Evolutionary conservation across 371 early-diverging fungal species (phyloP), one percentile per base, ranked within the genome.

Genomic region (Batrachochytrium dendrobatidis): DNA sequence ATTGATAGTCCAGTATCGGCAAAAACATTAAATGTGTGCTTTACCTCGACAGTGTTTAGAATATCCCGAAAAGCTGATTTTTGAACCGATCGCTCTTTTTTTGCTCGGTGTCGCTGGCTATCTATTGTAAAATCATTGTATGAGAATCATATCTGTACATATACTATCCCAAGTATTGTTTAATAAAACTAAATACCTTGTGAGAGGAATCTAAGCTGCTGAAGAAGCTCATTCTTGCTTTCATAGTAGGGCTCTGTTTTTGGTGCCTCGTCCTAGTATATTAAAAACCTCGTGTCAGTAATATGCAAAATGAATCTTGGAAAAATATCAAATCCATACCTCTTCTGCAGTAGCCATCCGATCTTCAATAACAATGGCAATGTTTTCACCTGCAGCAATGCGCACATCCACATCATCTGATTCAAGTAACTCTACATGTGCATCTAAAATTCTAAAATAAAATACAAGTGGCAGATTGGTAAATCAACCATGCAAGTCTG

Each of bases 351-450:
- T 3, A 26, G 3, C 6, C 20, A 3, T 26, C 3, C 46, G 46
- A 12, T 77, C 79, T 20, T 76, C 84, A 64, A 87, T 80, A 67
- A 88, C 76, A 34, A 87, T 63, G 0, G 86, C 90, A 67, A 87
- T 82, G 66, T 87, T 84, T 69, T 88, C 86, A 26, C 87, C 89
- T 10, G 85, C 72, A 20, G 88, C 84, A 10, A 87, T 78, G 3
- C 90, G 80, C 17, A 86, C 75, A n/a, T 85, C 85, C 34, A 86
- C 80, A 35, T 76, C 68, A 7, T 80, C 65, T 22, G 83, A 83
- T 25, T 82, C 84, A 15, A 90, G 68, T 29, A 83, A 62, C 20
- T 73, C 66, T 50, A 75, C 69, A 61, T 82, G 81, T 3, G 70
- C 55, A 17, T 45, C 62, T 10, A 69, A 39, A 66, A 51, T 12